These are phyloP conservation scores for Populus pruinosa DNA, from an alignment of 345 rosid species.

Conservation along the genomic window DNA sequence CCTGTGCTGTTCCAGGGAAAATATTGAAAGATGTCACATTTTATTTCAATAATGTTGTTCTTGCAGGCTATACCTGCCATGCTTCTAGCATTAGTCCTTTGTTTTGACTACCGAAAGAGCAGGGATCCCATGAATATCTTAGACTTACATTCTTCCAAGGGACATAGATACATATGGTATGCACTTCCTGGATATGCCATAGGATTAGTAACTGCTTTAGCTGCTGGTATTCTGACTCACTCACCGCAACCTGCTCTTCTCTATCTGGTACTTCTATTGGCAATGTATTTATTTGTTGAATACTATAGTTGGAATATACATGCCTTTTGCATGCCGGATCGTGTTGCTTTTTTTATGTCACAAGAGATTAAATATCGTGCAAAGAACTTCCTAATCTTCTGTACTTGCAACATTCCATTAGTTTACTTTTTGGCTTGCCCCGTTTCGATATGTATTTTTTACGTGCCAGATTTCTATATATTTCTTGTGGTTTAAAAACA, in stretches of 20 bases:
- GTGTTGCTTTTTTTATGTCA: neutral
- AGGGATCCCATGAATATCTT: constrained; percentile 64
- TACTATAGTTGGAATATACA: neutral
- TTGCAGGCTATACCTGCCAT: constrained; percentile 93
- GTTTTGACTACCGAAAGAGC: constrained; percentile 82
- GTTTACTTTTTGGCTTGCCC: neutral
- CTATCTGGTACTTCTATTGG: constrained; percentile 65
- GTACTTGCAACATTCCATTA: neutral
- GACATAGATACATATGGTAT: constrained; percentile 82
- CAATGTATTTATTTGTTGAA: neutral
- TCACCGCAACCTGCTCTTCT: constrained; percentile 94
- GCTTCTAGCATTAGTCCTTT: constrained; percentile 84
- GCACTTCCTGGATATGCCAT: constrained; percentile 87
- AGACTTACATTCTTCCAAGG: constrained; percentile 68
- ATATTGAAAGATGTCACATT: neutral
- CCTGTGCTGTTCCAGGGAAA: neutral
- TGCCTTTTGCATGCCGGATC: neutral
- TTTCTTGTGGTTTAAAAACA: neutral
- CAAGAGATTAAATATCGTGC: too few relatives aligned
- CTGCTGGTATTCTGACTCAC: constrained; percentile 78
- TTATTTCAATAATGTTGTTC: constrained; percentile 9
- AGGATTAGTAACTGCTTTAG: constrained; percentile 73
- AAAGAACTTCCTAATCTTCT: neutral
- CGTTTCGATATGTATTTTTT: too few relatives aligned
- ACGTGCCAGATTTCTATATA: too few relatives aligned